Percentiles rank a stretch among this genome's conserved stretches.
These are phyloP conservation scores for Nemania sp. DNA, from an alignment of 2,329 filamentous ascomycete genomes.

Conservation along the genomic window DNA sequence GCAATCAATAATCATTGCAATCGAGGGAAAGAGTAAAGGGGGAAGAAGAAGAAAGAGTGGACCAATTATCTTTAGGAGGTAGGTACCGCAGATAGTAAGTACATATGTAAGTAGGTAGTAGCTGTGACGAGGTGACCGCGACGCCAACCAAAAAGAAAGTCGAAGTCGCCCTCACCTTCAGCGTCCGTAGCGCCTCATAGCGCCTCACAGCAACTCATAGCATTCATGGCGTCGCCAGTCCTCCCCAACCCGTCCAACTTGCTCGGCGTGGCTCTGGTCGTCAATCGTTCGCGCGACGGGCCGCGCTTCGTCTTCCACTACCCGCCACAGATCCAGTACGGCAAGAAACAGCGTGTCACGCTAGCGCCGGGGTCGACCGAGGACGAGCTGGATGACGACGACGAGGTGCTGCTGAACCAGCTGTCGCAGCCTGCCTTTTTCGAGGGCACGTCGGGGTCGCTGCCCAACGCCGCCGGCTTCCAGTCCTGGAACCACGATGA, in stretches of 20 bases:
- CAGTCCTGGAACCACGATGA: conserved; percentile 65
- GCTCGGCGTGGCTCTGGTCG: conserved; percentile 78
- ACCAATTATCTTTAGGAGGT: too few relatives aligned
- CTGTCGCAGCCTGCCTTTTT: conserved; percentile 55
- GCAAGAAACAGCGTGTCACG: conserved; percentile 50
- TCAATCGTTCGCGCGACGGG: conserved; percentile 80
- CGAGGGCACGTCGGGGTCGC: conserved; percentile 46
- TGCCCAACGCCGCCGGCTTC: conserved; percentile 55
- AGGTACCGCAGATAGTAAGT: too few relatives aligned
- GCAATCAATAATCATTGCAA: neutral
- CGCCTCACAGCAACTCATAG: too few relatives aligned
- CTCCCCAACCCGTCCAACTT: conserved; percentile 67
- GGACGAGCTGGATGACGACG: conserved; percentile 54
- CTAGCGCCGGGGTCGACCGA: conserved; percentile 47
- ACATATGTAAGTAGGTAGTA: too few relatives aligned
- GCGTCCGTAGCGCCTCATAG: neutral
- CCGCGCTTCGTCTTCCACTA: conserved; percentile 90
- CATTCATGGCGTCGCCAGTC: conserved; percentile 61
- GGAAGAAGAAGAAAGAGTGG: neutral
- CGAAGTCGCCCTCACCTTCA: neutral
- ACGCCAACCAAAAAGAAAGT: neutral
- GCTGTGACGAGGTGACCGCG: neutral
- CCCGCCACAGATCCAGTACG: conserved; percentile 69
- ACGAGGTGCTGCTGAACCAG: conserved; percentile 64
- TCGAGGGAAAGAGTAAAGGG: neutral